A percentile compares a stretch with the other conserved stretches of the same genome.
phyloP scores from a whole-genome alignment of 306 rosid genomes.

The Citrullus colocynthis region DNA sequence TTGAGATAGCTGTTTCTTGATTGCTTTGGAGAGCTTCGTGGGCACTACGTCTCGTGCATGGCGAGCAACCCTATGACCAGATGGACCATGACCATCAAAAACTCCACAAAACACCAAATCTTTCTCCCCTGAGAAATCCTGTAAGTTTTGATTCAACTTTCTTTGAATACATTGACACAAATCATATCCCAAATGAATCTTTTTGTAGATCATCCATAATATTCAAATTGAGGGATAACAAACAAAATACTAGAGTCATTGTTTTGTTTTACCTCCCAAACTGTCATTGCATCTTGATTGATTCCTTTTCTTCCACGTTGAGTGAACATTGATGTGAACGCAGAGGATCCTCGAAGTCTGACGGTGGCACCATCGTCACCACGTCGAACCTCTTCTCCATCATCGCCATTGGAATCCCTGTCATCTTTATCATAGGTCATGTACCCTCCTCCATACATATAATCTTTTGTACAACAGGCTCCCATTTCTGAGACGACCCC shows the following conservation, averaged over 20 bases:
- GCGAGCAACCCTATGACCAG: constrained; percentile 64
- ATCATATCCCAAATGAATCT: neutral
- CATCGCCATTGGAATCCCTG: constrained; percentile 14
- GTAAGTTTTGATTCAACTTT: neutral
- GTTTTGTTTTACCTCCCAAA: constrained; percentile 74
- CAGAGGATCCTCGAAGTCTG: constrained; percentile 41
- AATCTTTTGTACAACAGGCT: constrained; percentile 38
- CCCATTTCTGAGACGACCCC: constrained; percentile 33
- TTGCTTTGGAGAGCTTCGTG: constrained; percentile 47
- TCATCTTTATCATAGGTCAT: constrained; percentile 17
- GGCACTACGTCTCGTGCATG: constrained; percentile 55
- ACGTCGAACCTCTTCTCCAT: constrained; percentile 9
- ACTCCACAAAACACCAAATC: constrained; percentile 67
- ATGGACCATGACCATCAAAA: constrained; percentile 95
- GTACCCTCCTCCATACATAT: constrained; percentile 9
- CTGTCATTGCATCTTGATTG: constrained; percentile 84
- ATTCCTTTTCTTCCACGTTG: constrained; percentile 78
- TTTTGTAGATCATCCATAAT: neutral
- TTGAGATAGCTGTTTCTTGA: constrained; percentile 26
- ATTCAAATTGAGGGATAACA: neutral
- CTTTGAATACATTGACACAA: neutral
- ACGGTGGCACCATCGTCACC: constrained; percentile 33
- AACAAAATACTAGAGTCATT: neutral
- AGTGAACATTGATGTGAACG: constrained; percentile 41
- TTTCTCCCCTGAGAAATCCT: constrained; percentile 58